Evolutionary conservation across 2,329 filamentous ascomycete genomes (phyloP).

Genomic region (Ceratocystis huliohia): DNA sequence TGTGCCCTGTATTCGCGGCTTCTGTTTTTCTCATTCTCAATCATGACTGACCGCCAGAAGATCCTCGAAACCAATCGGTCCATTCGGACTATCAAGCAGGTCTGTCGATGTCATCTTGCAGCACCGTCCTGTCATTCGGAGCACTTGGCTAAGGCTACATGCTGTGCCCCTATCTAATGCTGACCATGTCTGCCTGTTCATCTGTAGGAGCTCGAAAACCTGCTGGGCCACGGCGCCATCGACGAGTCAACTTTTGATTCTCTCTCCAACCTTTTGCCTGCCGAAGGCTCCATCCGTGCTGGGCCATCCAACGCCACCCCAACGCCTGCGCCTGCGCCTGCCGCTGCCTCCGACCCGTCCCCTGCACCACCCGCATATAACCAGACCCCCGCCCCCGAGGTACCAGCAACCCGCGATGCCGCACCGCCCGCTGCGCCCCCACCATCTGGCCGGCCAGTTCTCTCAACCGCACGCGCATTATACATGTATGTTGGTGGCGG

Average conservation of each 20-base stretch:
- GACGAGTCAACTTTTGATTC: slow-evolving; percentile 60
- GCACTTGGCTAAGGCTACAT: neutral
- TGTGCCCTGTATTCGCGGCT: neutral
- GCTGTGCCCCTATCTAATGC: neutral
- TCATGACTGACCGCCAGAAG: slow-evolving; percentile 38
- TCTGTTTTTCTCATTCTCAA: neutral
- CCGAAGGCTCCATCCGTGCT: slow-evolving; percentile 49
- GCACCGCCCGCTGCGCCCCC: slow-evolving; percentile 10
- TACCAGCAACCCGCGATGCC: slow-evolving; percentile 30
- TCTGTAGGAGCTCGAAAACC: slow-evolving; percentile 72
- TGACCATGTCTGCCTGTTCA: neutral
- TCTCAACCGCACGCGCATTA: slow-evolving; percentile 65
- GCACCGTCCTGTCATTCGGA: too few relatives aligned
- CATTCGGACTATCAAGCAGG: slow-evolving; percentile 75
- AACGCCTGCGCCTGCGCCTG: slow-evolving; percentile 26
- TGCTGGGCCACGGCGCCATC: slow-evolving; percentile 72
- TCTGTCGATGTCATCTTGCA: slow-evolving; percentile 31
- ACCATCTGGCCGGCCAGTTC: slow-evolving; percentile 37
- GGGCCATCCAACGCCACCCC: slow-evolving; percentile 31
- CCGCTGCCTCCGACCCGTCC: slow-evolving; percentile 27
- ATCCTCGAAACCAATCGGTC: slow-evolving; percentile 68
- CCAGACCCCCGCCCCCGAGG: slow-evolving; percentile 34
- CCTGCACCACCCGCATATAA: slow-evolving; percentile 40
- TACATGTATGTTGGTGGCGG: slow-evolving; percentile 63
- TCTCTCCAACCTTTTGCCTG: slow-evolving; percentile 62